phyloP scores from a whole-genome alignment of 2,329 filamentous ascomycete genomes.

The Colletotrichum paranaense region DNA sequence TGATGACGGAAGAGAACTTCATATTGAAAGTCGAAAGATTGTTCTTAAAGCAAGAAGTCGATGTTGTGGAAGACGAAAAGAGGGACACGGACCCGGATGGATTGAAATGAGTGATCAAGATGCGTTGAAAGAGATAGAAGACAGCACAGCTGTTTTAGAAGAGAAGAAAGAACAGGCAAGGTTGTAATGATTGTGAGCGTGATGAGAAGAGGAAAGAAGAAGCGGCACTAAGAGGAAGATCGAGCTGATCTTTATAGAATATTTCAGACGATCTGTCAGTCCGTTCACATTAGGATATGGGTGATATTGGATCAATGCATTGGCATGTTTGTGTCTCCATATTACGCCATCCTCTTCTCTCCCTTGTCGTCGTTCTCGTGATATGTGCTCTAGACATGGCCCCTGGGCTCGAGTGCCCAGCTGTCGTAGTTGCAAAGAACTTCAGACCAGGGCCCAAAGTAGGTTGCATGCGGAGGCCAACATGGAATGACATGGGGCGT shows the following conservation, averaged over 20 bases:
- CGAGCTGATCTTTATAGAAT: slow-evolving; percentile 33
- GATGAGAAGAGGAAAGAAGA: slow-evolving; percentile 22
- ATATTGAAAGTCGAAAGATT: slow-evolving; percentile 38
- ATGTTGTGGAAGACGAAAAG: slow-evolving; percentile 3
- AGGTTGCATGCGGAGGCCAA: background rate
- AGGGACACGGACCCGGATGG: slow-evolving; percentile 33
- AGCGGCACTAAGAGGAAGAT: slow-evolving; percentile 9
- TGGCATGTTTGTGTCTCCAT: slow-evolving; percentile 16
- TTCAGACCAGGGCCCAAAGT: background rate
- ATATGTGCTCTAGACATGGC: background rate
- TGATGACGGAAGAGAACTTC: slow-evolving; percentile 48
- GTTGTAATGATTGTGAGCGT: slow-evolving; percentile 33
- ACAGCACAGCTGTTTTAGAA: slow-evolving; percentile 35
- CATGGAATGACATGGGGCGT: slow-evolving; percentile 27
- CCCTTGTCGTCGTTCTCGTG: slow-evolving; percentile 3
- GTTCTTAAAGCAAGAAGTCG: background rate
- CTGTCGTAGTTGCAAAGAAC: slow-evolving; percentile 3
- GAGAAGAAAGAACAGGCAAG: slow-evolving; percentile 21
- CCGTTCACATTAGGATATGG: slow-evolving; percentile 7
- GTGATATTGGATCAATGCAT: background rate
- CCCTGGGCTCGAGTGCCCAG: background rate
- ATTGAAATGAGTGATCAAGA: slow-evolving; percentile 31
- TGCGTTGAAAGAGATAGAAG: slow-evolving; percentile 32
- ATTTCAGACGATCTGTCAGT: slow-evolving; percentile 15
- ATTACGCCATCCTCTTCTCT: background rate